These are phyloP conservation scores for Calonectria hawksworthii DNA, from an alignment of 2,329 filamentous ascomycete genomes.

Conservation along the genomic window DNA sequence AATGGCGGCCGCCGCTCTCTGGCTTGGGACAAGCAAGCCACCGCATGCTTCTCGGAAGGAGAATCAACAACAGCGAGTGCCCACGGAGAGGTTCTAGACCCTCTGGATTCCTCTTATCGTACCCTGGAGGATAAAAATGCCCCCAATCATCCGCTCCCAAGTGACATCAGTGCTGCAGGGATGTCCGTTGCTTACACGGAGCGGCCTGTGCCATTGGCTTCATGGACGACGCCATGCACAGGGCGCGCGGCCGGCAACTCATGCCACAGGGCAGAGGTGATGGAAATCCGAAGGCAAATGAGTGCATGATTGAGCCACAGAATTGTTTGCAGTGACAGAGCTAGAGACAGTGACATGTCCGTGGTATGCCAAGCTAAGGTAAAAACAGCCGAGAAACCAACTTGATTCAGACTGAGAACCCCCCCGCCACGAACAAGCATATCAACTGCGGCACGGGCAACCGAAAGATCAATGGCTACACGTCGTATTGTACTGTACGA, in stretches of 20 bases:
- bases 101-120: not conserved
- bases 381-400: not conserved
- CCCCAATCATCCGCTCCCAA: not conserved
- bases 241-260: not conserved
- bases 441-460: not conserved
- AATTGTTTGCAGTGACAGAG: not conserved
- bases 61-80: not conserved
- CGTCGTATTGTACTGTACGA: not conserved
- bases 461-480: not conserved
- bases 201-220: not conserved
- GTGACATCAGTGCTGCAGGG: slow-evolving; percentile 1
- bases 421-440: not conserved
- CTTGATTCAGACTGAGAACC: not conserved
- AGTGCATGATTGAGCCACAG: not conserved
- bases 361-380: not conserved
- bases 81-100: not conserved
- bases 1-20: slow-evolving; percentile 23
- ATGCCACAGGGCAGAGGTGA: not conserved
- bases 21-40: slow-evolving; percentile 6
- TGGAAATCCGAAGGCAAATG: not conserved
- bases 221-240: not conserved
- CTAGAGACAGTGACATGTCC: not conserved
- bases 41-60: not conserved
- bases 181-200: not conserved
- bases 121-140: not conserved